Base-by-base conservation (phyloP, 1,284 basidiomycete species). In the Xerocomus nothofagi region DNA sequence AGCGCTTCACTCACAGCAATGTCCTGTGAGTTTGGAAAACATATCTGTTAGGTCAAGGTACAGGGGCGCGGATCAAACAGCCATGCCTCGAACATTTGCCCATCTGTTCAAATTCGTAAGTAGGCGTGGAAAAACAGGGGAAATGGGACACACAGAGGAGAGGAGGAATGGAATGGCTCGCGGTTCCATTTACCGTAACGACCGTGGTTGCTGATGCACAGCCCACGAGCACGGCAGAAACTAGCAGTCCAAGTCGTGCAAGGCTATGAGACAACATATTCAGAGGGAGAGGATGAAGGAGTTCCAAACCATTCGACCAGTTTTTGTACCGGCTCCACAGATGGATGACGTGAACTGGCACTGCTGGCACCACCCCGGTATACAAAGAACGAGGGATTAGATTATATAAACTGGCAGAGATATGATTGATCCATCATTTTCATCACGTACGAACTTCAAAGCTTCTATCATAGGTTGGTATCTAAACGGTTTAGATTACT, bases 21-120 rank as follows among this genome's bases (percentile, higher is more conserved):
- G 64, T 80, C 78, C 75, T 79, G 44, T 39, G 21, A 12, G 8
- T 24, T 44, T 14, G 17, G 30, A 36, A 34, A 27, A 27, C 3
- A 23, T 24, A 31, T 23, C 7, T 20, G 36, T 51, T 38, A 46
- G 45, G 47, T 21, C 3, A 39, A 26, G n/a, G 23, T 24, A 20
- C n/a, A 4, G n/a, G n/a, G n/a, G 11, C 14, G 9, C 7, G 6
- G 30, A 37, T 20, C 21, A 32, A 37, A 33, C 9, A 34, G 15
- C 49, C 65, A 53, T 61, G 70, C 78, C 72, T 80, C 79, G 39
- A 74, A 81, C 79, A 81, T 81, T 53, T 73, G 70, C 3, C 78
- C 79, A 61, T 70, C 79, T 81, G n/a, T 8, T 23, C 18, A 43
- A 24, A 37, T 20, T 26, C 3, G 33, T 39, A 3, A 54, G 20